Conservation (phyloP, 2,329 filamentous ascomycete genomes). For the Davidsoniella neocaledoniae region DNA sequence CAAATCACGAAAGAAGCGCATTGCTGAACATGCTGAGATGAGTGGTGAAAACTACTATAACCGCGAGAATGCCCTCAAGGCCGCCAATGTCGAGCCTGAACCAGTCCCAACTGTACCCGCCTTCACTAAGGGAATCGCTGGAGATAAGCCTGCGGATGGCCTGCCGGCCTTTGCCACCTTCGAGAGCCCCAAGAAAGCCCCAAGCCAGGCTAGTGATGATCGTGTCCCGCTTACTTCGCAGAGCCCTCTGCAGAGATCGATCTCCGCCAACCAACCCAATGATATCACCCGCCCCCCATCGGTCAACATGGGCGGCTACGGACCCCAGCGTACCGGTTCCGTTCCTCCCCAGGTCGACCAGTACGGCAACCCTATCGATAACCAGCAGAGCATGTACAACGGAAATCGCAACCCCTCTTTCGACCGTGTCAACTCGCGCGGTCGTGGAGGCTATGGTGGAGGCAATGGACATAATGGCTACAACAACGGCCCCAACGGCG, state of each 20-base stretch:
- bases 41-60: slow-evolving; percentile 86
- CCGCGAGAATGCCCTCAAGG: slow-evolving; percentile 41
- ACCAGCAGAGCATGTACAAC: neutral
- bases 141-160: slow-evolving; percentile 28
- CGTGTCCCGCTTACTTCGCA: slow-evolving; percentile 51
- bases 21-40: slow-evolving; percentile 92
- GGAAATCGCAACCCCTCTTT: slow-evolving; percentile 21
- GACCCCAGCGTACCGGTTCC: slow-evolving; percentile 25
- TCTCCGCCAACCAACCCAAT: slow-evolving; percentile 2
- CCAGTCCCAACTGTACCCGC: slow-evolving; percentile 39
- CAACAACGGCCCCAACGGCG: slow-evolving; percentile 15
- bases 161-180: slow-evolving; percentile 45
- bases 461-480: slow-evolving; percentile 37
- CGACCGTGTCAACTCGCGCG: slow-evolving; percentile 33
- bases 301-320: slow-evolving; percentile 21
- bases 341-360: slow-evolving; percentile 32
- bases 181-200: slow-evolving; percentile 37
- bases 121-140: slow-evolving; percentile 28
- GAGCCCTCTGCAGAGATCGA: slow-evolving; percentile 42
- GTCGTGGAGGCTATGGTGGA: slow-evolving; percentile 34
- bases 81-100: slow-evolving; percentile 29
- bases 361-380: slow-evolving; percentile 41
- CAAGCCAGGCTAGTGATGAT: slow-evolving; percentile 47
- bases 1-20: slow-evolving; percentile 82
- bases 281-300: slow-evolving; percentile 1